phyloP scores from a whole-genome alignment of 768 basidiomycete species.

The Agrocybe praecox region DNA sequence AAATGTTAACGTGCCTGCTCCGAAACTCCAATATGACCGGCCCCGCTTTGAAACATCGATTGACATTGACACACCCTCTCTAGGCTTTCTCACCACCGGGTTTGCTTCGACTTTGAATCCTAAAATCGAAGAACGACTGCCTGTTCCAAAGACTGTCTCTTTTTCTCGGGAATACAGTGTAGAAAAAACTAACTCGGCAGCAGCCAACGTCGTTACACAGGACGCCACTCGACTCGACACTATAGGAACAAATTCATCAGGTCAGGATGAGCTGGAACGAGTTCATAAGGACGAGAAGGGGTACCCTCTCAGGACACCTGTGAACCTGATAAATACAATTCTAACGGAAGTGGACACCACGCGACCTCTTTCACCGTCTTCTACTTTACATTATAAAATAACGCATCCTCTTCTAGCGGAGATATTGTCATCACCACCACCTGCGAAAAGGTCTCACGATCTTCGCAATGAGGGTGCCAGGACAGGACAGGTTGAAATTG shows the following conservation, averaged over 20 bases:
- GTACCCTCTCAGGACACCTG: neutral
- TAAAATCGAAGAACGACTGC: neutral
- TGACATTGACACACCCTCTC: constrained; percentile 9
- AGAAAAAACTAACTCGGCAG: too few species aligned
- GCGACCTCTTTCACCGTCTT: neutral
- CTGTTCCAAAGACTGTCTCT: neutral
- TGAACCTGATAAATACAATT: neutral
- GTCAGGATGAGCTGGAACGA: too few species aligned
- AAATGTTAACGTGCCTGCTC: neutral
- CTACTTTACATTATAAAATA: constrained; percentile 21
- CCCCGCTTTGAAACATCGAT: neutral
- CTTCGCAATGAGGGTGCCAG: neutral
- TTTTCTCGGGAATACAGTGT: neutral
- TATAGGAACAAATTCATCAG: too few species aligned
- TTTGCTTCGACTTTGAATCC: constrained; percentile 12
- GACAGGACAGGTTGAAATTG: neutral
- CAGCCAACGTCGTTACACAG: too few species aligned
- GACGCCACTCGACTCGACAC: too few species aligned
- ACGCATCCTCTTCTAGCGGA: constrained; percentile 36
- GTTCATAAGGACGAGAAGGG: neutral
- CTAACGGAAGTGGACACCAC: neutral
- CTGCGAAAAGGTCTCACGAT: neutral
- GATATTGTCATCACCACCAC: constrained; percentile 29
- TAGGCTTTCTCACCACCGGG: constrained; percentile 16
- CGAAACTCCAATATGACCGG: neutral